Evolutionary conservation across 2,329 filamentous ascomycete genomes (phyloP).

Genomic region (Colletotrichum sp.): DNA sequence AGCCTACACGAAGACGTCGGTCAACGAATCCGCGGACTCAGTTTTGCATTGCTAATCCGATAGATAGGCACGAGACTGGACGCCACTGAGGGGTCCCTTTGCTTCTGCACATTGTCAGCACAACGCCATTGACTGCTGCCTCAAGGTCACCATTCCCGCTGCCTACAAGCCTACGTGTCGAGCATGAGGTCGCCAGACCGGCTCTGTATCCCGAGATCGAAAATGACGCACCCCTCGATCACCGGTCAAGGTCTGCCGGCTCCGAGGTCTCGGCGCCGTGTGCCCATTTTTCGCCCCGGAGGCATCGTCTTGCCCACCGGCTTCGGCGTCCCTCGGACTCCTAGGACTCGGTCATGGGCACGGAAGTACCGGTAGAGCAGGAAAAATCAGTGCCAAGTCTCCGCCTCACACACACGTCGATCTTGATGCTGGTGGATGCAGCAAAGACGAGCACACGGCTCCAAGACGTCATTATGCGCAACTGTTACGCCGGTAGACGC

Average conservation of each 20-base stretch:
- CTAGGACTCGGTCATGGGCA: neutral
- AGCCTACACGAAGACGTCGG: neutral
- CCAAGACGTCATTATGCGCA: conserved; percentile 12
- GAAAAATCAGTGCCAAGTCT: neutral
- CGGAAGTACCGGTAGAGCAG: neutral
- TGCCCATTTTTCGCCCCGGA: neutral
- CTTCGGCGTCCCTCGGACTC: neutral
- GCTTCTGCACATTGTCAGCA: neutral
- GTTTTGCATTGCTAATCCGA: neutral
- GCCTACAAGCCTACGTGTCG: neutral
- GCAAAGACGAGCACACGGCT: neutral
- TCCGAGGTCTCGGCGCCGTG: neutral
- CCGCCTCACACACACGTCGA: neutral
- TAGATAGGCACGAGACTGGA: neutral
- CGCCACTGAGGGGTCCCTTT: neutral
- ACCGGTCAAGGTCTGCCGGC: neutral
- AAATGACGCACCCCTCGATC: neutral
- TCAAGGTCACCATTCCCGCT: neutral
- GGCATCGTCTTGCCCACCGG: neutral
- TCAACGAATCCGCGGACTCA: neutral
- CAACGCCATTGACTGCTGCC: neutral
- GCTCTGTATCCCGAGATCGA: neutral
- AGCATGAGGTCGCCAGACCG: neutral
- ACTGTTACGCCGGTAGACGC: neutral
- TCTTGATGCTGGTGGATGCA: neutral